These are phyloP conservation scores for Hypoxylon sp. DNA, from an alignment of 2,329 filamentous ascomycete species.

Conservation along the genomic window DNA sequence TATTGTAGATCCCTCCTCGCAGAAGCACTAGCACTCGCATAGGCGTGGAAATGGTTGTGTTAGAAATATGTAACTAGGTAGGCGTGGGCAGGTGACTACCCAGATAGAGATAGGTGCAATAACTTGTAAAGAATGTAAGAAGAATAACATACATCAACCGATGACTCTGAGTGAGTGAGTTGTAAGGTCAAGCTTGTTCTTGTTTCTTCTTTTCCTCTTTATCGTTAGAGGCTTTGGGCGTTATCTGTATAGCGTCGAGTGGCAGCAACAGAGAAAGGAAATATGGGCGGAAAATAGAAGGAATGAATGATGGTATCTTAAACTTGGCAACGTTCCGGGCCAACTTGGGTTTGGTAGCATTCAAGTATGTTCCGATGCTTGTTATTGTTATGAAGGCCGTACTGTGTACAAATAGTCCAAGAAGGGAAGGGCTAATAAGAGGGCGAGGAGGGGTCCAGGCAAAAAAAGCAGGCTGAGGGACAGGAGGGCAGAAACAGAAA, in stretches of 20 bases:
- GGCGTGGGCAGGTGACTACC: conserved; percentile 5
- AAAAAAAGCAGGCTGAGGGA: conserved; percentile 19
- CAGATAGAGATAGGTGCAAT: conserved; percentile 7
- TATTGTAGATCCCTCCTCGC: conserved; percentile 41
- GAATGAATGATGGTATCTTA: conserved; percentile 35
- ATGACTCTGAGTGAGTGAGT: conserved; percentile 16
- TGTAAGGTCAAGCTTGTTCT: conserved; percentile 12
- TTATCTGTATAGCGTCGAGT: conserved; percentile 9
- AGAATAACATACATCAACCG: conserved; percentile 35
- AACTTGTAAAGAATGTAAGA: conserved; percentile 19
- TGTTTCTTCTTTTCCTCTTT: conserved; percentile 8
- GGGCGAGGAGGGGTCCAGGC: conserved; percentile 25
- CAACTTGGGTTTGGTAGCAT: conserved; percentile 36
- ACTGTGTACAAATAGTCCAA: conserved; percentile 41
- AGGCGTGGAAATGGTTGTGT: conserved; percentile 22
- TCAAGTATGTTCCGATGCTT: conserved; percentile 37
- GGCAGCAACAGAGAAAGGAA: conserved; percentile 10
- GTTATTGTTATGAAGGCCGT: conserved; percentile 35
- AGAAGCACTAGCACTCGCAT: conserved; percentile 38
- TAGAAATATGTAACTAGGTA: conserved; percentile 2
- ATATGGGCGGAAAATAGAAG: conserved; percentile 23
- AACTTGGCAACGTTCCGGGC: conserved; percentile 31
- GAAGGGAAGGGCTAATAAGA: conserved; percentile 31
- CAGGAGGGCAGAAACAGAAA: conserved; percentile 17
- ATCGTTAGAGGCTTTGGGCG: not conserved